phyloP scores from a whole-genome alignment of 1,139 yeast genomes.

The Diutina ranongensis region DNA sequence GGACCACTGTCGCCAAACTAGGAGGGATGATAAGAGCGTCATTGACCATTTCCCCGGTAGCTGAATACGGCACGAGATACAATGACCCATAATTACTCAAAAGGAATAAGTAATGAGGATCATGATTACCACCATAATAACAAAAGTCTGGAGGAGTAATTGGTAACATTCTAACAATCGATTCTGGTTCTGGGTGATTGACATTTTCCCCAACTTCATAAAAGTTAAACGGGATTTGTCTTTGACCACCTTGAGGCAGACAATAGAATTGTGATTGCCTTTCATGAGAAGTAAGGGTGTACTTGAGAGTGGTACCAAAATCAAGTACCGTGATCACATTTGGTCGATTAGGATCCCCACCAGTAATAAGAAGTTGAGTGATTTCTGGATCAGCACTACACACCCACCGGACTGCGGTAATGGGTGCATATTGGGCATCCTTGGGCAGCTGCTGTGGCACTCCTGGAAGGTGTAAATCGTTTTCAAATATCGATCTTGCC shows the following conservation, averaged over 20 bases:
- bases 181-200: slow-evolving; percentile 14
- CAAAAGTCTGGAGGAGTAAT: slow-evolving; percentile 15
- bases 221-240: slow-evolving; percentile 13
- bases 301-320: slow-evolving; percentile 72
- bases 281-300: slow-evolving; percentile 70
- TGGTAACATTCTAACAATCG: slow-evolving; percentile 20
- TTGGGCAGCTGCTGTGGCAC: slow-evolving; percentile 17
- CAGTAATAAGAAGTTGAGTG: slow-evolving; percentile 62
- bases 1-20: slow-evolving; percentile 65
- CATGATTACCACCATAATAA: slow-evolving; percentile 59
- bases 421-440: background rate
- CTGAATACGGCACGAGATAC: slow-evolving; percentile 14
- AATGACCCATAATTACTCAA: slow-evolving; percentile 45
- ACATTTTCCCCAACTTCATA: slow-evolving; percentile 13
- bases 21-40: slow-evolving; percentile 28
- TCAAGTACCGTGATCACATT: slow-evolving; percentile 56
- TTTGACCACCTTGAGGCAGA: slow-evolving; percentile 39
- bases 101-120: slow-evolving; percentile 50
- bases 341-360: slow-evolving; percentile 30
- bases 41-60: background rate
- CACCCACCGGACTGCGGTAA: slow-evolving; percentile 39
- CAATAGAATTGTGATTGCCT: slow-evolving; percentile 72
- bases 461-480: slow-evolving; percentile 48
- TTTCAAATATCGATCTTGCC: slow-evolving; percentile 62
- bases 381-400: slow-evolving; percentile 74